These are phyloP conservation scores for Uronychia setigera DNA, from an alignment of 73 alveolate species.

Conservation along the genomic window DNA sequence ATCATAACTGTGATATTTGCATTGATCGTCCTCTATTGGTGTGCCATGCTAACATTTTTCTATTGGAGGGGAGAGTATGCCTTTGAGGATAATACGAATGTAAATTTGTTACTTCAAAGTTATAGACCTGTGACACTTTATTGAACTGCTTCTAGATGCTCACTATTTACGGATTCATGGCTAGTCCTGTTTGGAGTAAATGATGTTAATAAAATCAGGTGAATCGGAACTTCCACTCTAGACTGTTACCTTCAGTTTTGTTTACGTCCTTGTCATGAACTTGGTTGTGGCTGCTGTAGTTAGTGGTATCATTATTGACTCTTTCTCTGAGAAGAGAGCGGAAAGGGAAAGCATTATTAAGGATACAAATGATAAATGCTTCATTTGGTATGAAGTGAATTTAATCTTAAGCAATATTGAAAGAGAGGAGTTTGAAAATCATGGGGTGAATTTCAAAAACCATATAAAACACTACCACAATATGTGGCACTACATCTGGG, in stretches of 20 bases:
- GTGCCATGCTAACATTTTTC: neutral
- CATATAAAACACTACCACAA: neutral
- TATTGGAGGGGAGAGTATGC: neutral
- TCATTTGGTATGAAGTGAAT: too few relatives aligned
- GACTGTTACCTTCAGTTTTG: neutral
- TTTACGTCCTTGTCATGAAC: neutral
- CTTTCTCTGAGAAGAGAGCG: neutral
- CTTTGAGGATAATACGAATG: neutral
- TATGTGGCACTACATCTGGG: neutral
- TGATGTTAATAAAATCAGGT: too few relatives aligned
- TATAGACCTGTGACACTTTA: neutral
- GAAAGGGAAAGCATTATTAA: neutral
- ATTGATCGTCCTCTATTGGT: neutral
- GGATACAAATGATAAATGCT: neutral
- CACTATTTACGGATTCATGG: neutral
- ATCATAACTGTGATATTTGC: neutral
- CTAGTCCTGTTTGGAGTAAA: neutral
- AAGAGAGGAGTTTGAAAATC: neutral
- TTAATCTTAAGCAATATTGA: neutral
- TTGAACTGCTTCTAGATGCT: neutral
- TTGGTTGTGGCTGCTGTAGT: neutral
- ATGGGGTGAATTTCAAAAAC: neutral
- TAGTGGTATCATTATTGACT: neutral
- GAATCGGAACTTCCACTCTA: too few relatives aligned
- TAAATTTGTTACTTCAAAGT: too few relatives aligned